Evolutionary conservation across 2,329 filamentous ascomycete species (phyloP), one percentile per base, ranked within the genome.

Genomic region (Juglanconis juglandina): DNA sequence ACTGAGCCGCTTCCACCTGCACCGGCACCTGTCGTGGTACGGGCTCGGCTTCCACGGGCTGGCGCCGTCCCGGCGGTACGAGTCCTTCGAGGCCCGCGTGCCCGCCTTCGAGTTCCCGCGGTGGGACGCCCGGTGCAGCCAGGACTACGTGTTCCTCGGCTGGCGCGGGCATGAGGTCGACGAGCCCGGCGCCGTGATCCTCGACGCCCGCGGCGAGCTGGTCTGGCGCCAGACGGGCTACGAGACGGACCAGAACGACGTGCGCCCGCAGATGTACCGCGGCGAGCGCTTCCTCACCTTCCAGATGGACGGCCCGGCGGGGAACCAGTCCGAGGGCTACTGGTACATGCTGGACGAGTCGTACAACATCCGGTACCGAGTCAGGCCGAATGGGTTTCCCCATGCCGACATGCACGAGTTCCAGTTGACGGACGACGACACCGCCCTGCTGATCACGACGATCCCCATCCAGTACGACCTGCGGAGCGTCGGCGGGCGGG

Each of bases 361-460:
- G 14, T 63, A 63, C 32, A 53, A 53, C 2, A 46, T 64, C 32
- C 57, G 59, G 41, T 53, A 61, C 42, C 59, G 56, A 4, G 13
- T 62, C 2, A 32, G 56, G 6, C 61, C 68, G 1, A 65, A 68
- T 17, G 68, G 69, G 33, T 72, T 71, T 0, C 63, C 67, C 3
- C 71, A 70, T 11, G 74, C 59, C 6, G 62, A 81, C 60, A 71
- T 77, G 60, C 78, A 80, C 64, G 76, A 79, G 60, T 74, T 79
- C 61, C 67, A 71, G n/a, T 66, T 80, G 33, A 79, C 77, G 0
- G 60, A 66, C 1, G 67, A 77, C 60, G 73, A 73, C 42, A 77
- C 75, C 0, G 74, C 75, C 17, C 67, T 81, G 47, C 71, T 79
- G 64, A 75, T 74, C 14, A 75, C 75, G 48, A 79, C 79, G 60